Percentiles rank a stretch among this genome's conserved stretches.
phyloP scores from a whole-genome alignment of 495 filamentous ascomycete genomes.

The Penicillium paradoxum region DNA sequence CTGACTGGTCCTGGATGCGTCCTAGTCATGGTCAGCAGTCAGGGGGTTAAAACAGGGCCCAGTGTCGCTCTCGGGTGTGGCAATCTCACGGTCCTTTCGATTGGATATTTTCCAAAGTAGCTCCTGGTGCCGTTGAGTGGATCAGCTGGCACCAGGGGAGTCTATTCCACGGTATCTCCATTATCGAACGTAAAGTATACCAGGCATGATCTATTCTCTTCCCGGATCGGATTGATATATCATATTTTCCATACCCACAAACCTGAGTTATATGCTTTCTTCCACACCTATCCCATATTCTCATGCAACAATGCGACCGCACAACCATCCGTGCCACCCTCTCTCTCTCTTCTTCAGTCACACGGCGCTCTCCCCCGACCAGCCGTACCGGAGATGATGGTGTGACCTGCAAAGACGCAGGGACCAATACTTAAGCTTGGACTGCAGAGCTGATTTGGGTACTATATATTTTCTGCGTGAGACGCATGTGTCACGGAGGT shows the following conservation, averaged over 20 bases:
- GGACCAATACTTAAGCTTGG: constrained; percentile 21
- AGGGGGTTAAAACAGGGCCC: not conserved
- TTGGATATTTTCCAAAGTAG: not conserved
- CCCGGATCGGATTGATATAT: not conserved
- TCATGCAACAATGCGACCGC: constrained; percentile 19
- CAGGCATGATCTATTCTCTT: not conserved
- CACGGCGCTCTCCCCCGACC: constrained; percentile 16
- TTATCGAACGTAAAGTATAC: not conserved
- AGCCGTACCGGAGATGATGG: constrained; percentile 18
- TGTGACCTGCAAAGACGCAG: constrained; percentile 18
- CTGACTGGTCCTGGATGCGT: not conserved
- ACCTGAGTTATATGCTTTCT: too few relatives aligned
- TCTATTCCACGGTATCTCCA: not conserved
- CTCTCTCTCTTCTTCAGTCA: constrained; percentile 12
- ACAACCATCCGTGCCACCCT: constrained; percentile 16
- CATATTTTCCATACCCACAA: not conserved
- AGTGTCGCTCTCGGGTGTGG: not conserved
- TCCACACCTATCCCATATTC: constrained; percentile 3
- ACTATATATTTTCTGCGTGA: not conserved
- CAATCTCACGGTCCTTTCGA: not conserved
- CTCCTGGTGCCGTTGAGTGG: not conserved
- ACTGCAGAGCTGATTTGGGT: not conserved
- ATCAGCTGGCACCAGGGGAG: not conserved
- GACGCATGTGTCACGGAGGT: not conserved
- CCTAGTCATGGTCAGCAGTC: not conserved